Evolutionary conservation across 768 basidiomycete species (phyloP), one percentile per base, ranked within the genome.

Genomic region (Calocera viscosa): DNA sequence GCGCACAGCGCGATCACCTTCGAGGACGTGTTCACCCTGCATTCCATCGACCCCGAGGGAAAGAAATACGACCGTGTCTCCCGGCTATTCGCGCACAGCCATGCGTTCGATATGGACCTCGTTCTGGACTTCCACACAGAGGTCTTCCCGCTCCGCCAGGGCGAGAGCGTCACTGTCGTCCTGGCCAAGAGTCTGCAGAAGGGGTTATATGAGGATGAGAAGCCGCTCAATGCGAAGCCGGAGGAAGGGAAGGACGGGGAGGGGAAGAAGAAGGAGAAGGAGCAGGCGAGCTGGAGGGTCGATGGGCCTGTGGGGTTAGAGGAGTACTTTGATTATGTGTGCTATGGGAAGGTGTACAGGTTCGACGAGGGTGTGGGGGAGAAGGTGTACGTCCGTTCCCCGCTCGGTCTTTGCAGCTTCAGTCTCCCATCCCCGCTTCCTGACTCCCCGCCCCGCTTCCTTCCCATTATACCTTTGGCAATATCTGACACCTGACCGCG

Each of bases 341-440:
- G 97, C 94, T 94, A 91, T 75, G 95, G 95, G 34, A 98, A 94
- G 86, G 93, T 94, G 70, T 99, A 99, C 82, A 94, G 94, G 75
- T 96, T 95, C 75, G 95, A 99, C 74, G 87, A 89, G 17, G 88
- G 86, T 68, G 84, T 84, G 16, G 82, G 83, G 35, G 92, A 94
- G 71, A 84, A 86, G 71, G 93, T 95, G 92, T 94, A 80, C 70
- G 89, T 80, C 66, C 64, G 32, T 64, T 35, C 38, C 32, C 16
- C 39, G 64, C 33, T 38, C 30, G n/a, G 63, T 19, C 26, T 41
- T 49, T 22, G n/a, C n/a, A n/a, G n/a, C 28, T 65, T 64, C 63
- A 26, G 65, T 66, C 63, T 53, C 14, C 34, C n/a, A 24, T 47
- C 67, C 68, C 11, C 68, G 64, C 39, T 19, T 5, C 24, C 24